Conservation (phyloP, 768 basidiomycete species). For the Lentinula detonsa region DNA sequence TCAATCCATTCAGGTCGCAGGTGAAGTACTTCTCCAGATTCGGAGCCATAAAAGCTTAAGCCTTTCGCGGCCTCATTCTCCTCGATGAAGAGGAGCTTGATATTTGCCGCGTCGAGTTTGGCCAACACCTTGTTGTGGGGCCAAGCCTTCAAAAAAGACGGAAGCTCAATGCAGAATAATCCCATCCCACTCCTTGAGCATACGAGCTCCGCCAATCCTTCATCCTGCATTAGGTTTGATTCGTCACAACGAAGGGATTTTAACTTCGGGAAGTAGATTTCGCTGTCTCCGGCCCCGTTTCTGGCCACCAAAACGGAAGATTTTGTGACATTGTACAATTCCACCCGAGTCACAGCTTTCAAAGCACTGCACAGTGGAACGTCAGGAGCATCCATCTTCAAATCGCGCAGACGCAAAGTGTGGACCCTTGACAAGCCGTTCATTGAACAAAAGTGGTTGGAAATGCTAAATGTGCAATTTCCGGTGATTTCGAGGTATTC, state of each 20-base stretch:
- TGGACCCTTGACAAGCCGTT: neutral
- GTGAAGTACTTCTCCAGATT: conserved; percentile 4
- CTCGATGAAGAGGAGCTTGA: neutral
- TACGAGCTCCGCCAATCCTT: neutral
- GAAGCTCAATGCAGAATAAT: neutral
- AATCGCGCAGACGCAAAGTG: conserved; percentile 9
- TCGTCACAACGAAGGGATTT: neutral
- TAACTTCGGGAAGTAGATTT: neutral
- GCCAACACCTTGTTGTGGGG: neutral
- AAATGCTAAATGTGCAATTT: neutral
- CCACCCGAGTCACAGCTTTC: conserved; percentile 8
- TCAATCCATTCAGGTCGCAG: conserved; percentile 7
- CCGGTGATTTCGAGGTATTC: conserved; percentile 23
- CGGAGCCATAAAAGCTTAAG: neutral
- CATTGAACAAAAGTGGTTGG: neutral
- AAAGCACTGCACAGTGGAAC: conserved; percentile 9
- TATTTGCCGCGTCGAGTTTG: neutral
- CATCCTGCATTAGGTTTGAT: neutral
- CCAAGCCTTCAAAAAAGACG: neutral
- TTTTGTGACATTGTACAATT: conserved; percentile 3
- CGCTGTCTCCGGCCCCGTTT: neutral
- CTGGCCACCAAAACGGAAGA: neutral
- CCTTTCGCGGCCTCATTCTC: neutral
- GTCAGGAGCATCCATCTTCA: neutral
- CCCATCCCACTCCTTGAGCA: neutral